Conservation (phyloP, 2,329 filamentous ascomycete species). For the Ascocoryne sarcoides region DNA sequence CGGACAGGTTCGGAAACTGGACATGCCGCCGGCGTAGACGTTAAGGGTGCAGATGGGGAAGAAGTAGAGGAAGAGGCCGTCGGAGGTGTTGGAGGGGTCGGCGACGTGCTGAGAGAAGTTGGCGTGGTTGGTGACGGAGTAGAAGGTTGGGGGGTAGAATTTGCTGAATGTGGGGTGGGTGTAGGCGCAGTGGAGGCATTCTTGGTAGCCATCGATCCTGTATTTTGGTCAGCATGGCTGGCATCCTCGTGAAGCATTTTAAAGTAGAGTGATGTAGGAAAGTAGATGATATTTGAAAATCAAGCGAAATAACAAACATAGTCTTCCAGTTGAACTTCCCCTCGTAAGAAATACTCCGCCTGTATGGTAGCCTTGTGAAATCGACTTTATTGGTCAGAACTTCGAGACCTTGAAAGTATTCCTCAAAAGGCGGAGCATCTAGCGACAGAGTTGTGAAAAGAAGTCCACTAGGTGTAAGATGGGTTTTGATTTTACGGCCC, state of each 20-base stretch:
- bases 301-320: constrained; percentile 31
- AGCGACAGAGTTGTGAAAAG: constrained; percentile 43
- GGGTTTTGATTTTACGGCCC: constrained; percentile 23
- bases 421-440: constrained; percentile 39
- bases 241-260: background rate
- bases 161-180: constrained; percentile 47
- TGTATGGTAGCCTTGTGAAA: constrained; percentile 43
- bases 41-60: constrained; percentile 49
- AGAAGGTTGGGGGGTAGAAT: constrained; percentile 46
- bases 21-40: constrained; percentile 50
- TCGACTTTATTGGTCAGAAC: constrained; percentile 40
- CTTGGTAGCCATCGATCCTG: constrained; percentile 48
- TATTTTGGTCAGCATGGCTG: background rate
- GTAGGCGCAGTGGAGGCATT: constrained; percentile 50
- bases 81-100: constrained; percentile 41
- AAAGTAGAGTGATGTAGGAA: background rate
- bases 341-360: constrained; percentile 44
- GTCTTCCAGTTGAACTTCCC: constrained; percentile 53
- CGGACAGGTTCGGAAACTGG: constrained; percentile 44
- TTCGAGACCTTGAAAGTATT: constrained; percentile 45
- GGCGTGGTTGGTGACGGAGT: constrained; percentile 43
- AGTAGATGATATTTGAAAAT: background rate
- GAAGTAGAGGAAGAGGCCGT: constrained; percentile 49
- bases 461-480: constrained; percentile 41
- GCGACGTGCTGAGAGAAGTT: constrained; percentile 49